A percentile compares a stretch with the other conserved stretches of the same genome.
Conservation (phyloP, 176 grass and related monocot genomes). For the Carex kokanica region DNA sequence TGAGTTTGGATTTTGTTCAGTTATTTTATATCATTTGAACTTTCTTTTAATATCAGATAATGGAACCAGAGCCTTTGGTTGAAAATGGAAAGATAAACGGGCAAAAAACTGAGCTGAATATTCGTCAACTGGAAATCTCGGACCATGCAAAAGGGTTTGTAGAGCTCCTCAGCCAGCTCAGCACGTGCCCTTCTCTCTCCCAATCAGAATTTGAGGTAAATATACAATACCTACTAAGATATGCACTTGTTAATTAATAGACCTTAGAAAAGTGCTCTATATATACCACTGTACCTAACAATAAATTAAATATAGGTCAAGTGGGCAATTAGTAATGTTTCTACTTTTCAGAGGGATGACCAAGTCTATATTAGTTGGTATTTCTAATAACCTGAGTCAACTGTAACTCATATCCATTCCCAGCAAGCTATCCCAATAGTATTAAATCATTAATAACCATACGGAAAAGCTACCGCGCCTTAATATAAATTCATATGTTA, state of each 20-base stretch:
- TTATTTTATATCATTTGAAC: not conserved
- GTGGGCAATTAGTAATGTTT: not conserved
- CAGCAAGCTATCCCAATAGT: not conserved
- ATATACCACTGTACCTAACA: not conserved
- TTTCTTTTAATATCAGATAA: constrained; percentile 11
- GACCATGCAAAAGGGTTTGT: constrained; percentile 68
- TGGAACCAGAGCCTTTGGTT: not conserved
- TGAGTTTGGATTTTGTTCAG: not conserved
- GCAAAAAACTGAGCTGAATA: constrained; percentile 11
- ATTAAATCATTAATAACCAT: not conserved
- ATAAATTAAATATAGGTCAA: not conserved
- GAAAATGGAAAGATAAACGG: not conserved
- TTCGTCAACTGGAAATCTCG: constrained; percentile 58
- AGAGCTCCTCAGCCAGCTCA: constrained; percentile 60
- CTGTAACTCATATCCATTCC: not conserved
- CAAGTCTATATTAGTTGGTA: not conserved
- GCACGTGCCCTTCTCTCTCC: constrained; percentile 55
- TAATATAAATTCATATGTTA: not conserved
- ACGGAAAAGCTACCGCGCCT: not conserved
- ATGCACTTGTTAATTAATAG: not conserved
- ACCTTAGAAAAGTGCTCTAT: not conserved
- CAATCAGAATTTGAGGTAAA: constrained; percentile 46
- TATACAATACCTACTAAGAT: not conserved
- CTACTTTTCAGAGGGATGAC: not conserved
- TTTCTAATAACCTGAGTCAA: not conserved